Conservation (phyloP, 169 alveolate genomes). For the Cyclospora cayetanensis region DNA sequence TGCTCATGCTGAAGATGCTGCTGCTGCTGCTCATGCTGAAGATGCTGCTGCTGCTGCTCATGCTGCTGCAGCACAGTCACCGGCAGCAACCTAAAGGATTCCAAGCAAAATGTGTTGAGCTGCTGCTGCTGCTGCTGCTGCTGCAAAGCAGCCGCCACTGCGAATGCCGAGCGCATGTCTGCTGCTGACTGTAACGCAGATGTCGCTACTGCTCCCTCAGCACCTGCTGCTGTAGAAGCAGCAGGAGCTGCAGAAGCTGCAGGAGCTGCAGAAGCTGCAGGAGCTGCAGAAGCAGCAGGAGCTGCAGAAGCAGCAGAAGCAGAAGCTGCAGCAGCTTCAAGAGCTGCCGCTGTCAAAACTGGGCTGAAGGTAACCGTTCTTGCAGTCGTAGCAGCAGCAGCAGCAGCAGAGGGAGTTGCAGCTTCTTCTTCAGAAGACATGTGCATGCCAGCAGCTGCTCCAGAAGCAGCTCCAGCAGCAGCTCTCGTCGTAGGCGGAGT, state of each 20-base stretch:
- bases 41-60: neutral
- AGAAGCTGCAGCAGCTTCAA: neutral
- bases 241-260: neutral
- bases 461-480: too few species aligned
- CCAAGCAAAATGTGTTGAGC: neutral
- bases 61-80: neutral
- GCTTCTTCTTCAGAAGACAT: too few species aligned
- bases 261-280: neutral
- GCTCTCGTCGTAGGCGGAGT: too few species aligned
- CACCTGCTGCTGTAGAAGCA: neutral
- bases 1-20: neutral
- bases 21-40: neutral
- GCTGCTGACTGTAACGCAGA: neutral
- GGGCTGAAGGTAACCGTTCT: neutral
- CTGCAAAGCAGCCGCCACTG: neutral
- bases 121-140: neutral
- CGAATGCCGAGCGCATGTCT: neutral
- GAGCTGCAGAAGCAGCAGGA: neutral
- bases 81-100: neutral
- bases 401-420: too few species aligned
- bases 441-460: too few species aligned
- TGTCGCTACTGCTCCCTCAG: neutral
- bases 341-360: neutral
- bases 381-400: neutral
- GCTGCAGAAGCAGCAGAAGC: neutral